phyloP scores from a whole-genome alignment of 169 alveolate species.

The Cryptosporidium canis region DNA sequence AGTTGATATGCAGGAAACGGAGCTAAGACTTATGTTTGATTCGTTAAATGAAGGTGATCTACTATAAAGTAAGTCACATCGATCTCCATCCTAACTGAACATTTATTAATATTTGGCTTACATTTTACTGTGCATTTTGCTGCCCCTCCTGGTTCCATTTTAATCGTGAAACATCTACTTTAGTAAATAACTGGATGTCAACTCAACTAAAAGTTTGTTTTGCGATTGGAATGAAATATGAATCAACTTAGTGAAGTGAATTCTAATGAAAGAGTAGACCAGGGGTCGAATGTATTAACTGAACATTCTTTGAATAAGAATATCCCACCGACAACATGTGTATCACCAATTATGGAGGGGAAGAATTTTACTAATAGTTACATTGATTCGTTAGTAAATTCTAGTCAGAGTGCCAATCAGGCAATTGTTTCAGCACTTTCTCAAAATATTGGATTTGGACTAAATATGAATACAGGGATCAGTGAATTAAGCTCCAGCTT shows the following conservation, averaged over 20 bases:
- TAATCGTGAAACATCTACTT: not conserved
- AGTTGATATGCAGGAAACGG: slow-evolving; percentile 61
- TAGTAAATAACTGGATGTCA: not conserved
- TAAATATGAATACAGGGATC: slow-evolving; percentile 21
- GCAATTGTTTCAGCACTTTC: not conserved
- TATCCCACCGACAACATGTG: slow-evolving; percentile 63
- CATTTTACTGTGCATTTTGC: not conserved
- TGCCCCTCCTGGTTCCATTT: not conserved
- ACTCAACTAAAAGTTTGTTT: not conserved
- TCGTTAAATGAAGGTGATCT: slow-evolving; percentile 7
- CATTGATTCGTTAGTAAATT: slow-evolving; percentile 28
- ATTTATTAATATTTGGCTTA: not conserved
- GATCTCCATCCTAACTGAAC: not conserved
- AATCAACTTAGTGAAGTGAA: slow-evolving; percentile 2
- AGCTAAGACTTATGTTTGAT: slow-evolving; percentile 26
- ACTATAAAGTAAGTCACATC: not conserved
- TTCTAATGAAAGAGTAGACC: not conserved
- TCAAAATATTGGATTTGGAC: slow-evolving; percentile 43
- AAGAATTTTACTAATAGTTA: slow-evolving; percentile 13
- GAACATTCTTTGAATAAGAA: slow-evolving; percentile 25
- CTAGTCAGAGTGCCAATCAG: slow-evolving; percentile 7
- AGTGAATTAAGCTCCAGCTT: slow-evolving; percentile 15
- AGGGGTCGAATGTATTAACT: not conserved
- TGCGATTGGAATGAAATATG: not conserved
- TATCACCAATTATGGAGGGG: slow-evolving; percentile 60